A percentile compares a stretch with the other conserved stretches of the same genome.
Conservation (phyloP, 2,329 filamentous ascomycete species). For the Ophiostoma perfectum region DNA sequence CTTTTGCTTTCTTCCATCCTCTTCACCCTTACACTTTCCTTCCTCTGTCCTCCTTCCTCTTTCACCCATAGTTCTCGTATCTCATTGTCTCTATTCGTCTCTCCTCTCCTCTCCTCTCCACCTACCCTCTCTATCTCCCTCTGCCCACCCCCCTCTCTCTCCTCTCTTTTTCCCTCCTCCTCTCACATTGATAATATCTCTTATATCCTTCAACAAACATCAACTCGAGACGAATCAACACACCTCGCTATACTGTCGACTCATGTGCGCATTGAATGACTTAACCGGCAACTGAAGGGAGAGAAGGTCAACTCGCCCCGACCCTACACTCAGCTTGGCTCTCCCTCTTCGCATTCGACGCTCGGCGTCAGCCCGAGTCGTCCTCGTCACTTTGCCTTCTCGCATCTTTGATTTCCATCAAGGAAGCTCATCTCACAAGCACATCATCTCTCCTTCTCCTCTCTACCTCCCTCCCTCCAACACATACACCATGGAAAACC, state of each 20-base stretch:
- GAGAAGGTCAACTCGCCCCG: not conserved
- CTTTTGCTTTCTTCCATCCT: not conserved
- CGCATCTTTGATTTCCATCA: conserved; percentile 4
- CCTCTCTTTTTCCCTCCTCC: not conserved
- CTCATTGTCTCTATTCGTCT: not conserved
- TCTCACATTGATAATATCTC: conserved; percentile 1
- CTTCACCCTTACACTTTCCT: not conserved
- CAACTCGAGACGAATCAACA: not conserved
- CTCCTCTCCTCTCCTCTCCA: not conserved
- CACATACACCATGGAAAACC: conserved; percentile 22
- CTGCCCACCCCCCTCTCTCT: not conserved
- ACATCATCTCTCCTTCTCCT: not conserved
- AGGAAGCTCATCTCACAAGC: not conserved
- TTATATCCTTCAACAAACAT: not conserved
- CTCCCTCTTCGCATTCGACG: not conserved
- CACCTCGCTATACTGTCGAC: not conserved
- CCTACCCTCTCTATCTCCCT: not conserved
- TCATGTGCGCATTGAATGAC: conserved; percentile 7
- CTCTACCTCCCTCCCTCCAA: not conserved
- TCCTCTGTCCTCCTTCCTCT: not conserved
- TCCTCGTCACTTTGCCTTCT: too few relatives aligned
- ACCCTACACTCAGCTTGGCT: too few relatives aligned
- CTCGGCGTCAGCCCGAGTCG: too few relatives aligned
- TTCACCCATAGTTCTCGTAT: conserved; percentile 5
- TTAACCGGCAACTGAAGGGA: conserved; percentile 5